These are phyloP conservation scores for Punctularia strigosozonata DNA, from an alignment of 768 basidiomycete species.

Conservation along the genomic window DNA sequence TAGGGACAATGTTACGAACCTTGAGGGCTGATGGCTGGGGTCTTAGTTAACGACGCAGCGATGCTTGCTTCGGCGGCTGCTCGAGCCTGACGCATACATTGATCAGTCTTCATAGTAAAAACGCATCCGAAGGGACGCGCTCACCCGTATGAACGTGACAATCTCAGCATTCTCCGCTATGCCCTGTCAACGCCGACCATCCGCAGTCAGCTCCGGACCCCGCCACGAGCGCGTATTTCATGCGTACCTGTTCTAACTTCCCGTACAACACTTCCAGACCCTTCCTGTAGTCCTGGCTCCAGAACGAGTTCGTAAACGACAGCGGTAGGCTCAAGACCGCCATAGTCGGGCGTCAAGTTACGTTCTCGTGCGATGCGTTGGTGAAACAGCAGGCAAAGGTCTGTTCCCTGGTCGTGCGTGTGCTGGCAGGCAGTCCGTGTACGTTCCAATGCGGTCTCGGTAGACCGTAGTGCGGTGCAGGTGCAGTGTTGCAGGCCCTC, in stretches of 20 bases:
- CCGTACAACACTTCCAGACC: constrained; percentile 70
- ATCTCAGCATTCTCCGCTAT: constrained; percentile 77
- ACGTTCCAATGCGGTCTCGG: too few relatives aligned
- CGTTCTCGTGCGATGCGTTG: too few relatives aligned
- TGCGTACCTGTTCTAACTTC: constrained; percentile 66
- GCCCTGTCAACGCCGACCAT: constrained; percentile 34
- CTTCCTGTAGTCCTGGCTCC: constrained; percentile 82
- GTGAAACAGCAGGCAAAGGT: too few relatives aligned
- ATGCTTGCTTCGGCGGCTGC: constrained; percentile 57
- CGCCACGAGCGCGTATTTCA: background rate
- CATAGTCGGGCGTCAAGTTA: constrained; percentile 32
- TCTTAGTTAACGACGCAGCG: constrained; percentile 43
- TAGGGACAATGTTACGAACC: constrained; percentile 22
- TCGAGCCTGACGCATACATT: constrained; percentile 43
- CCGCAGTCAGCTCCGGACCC: background rate
- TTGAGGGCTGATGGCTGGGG: constrained; percentile 34
- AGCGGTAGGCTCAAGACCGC: constrained; percentile 84
- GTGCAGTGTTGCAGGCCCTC: too few relatives aligned
- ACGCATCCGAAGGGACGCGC: constrained; percentile 12
- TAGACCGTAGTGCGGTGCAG: too few relatives aligned
- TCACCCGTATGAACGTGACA: constrained; percentile 68
- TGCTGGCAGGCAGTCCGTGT: too few relatives aligned
- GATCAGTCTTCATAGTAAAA: background rate
- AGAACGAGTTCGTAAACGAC: constrained; percentile 86
- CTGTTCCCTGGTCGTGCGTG: too few relatives aligned